Evolutionary conservation across 2,329 filamentous ascomycete species (phyloP), one percentile per base, ranked within the genome.

Genomic region (Monilinia polystroma): DNA sequence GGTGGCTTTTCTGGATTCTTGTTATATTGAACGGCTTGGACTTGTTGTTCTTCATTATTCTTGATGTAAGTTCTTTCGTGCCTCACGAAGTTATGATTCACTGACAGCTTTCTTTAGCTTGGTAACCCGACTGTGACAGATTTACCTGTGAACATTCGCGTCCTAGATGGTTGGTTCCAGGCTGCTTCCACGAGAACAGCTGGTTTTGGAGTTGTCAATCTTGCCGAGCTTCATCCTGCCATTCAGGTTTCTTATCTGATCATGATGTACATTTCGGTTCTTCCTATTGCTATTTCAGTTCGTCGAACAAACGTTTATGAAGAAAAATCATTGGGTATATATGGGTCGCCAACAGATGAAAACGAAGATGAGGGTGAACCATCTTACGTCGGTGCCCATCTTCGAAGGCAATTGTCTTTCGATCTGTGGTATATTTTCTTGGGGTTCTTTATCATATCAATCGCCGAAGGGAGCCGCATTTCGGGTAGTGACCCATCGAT

Each of bases 191-290:
- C 94, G 0, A 84, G 95, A 75, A 98, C 95, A 0, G 94, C 95
- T 4, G 94, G 95, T 0, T 97, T 97, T 75, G 84, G 90, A 1
- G 91, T 90, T 41, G 86, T 98, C 72, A 92, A 90, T 75, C 80
- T 98, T 51, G 81, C 90, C 1, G 80, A 85, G 0, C 81, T 99
- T 2, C 93, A 98, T 72, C 93, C 95, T 1, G 95, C 91, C 3
- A 92, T 97, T 67, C 93, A 97, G 74, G 92, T 96, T 18, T 92
- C 93, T 32, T 98, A 97, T 80, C 82, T 98, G 78, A 89, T 98
- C 78, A 98, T 98, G 95, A 98, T 98, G 95, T 98, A 98, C 78
- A 97, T 98, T 69, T 97, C 93, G 67, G 91, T 97, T 68, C 96
- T 97, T 73, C 94, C 94, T 6, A 96, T 98, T 73, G 94, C 95